These are phyloP conservation scores for Spatholobus suberectus DNA, from an alignment of 306 rosid species.

Conservation along the genomic window DNA sequence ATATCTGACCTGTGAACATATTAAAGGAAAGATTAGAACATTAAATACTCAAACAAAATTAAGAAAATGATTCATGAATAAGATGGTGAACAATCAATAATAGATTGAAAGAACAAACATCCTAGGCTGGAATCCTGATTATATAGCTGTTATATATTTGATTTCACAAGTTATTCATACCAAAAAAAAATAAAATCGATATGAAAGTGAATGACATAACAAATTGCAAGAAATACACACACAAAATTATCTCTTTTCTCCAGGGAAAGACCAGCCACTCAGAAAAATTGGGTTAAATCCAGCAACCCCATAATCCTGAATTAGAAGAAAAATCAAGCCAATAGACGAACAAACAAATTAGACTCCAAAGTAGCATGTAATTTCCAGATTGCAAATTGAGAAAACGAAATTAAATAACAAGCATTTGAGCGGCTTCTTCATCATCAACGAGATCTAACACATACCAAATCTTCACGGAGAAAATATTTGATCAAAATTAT, in stretches of 20 bases:
- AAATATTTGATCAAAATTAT: constrained; percentile 1
- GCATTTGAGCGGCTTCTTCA: constrained; percentile 18
- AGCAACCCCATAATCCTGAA: neutral
- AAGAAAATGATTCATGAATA: neutral
- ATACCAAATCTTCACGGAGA: neutral
- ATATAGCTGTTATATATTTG: constrained; percentile 19
- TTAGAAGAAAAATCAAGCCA: constrained; percentile 19
- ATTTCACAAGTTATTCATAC: constrained; percentile 20
- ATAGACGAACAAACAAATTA: neutral
- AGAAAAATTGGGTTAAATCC: constrained; percentile 20
- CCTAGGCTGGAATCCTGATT: neutral
- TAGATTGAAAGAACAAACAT: constrained; percentile 26
- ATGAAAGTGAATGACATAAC: constrained; percentile 19
- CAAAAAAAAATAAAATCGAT: neutral
- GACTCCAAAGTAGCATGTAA: neutral
- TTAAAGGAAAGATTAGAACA: constrained; percentile 40
- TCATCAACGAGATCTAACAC: constrained; percentile 54
- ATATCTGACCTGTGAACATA: constrained; percentile 49
- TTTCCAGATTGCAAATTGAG: constrained; percentile 27
- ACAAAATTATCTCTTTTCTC: neutral
- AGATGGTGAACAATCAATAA: constrained; percentile 27
- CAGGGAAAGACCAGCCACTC: neutral
- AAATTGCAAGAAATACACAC: neutral
- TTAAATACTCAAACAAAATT: neutral
- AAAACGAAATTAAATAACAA: constrained; percentile 7